Conservation (phyloP, 1,139 yeast species). For the Kodamaea plutei region DNA sequence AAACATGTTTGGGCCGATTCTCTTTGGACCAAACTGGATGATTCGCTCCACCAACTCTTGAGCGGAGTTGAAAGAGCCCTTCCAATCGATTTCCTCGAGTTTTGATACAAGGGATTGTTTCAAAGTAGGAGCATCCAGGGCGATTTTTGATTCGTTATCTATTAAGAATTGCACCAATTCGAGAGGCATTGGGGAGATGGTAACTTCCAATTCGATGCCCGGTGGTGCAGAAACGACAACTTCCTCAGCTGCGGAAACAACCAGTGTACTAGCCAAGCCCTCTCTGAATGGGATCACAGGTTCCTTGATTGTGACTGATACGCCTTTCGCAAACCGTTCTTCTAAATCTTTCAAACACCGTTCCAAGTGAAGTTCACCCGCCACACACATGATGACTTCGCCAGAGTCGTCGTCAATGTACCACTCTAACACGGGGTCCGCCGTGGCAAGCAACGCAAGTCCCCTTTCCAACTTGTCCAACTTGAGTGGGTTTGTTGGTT, state of each 20-base stretch:
- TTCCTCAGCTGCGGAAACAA: slow-evolving; percentile 12
- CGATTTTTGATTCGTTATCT: slow-evolving; percentile 38
- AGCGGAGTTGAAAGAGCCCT: slow-evolving; percentile 16
- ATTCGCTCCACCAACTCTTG: slow-evolving; percentile 41
- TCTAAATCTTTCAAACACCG: slow-evolving; percentile 84
- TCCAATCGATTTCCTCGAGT: slow-evolving; percentile 22
- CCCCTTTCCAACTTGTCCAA: slow-evolving; percentile 76
- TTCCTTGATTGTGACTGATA: slow-evolving; percentile 80
- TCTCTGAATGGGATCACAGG: slow-evolving; percentile 96
- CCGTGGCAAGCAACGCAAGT: slow-evolving; percentile 69
- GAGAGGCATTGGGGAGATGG: slow-evolving; percentile 56
- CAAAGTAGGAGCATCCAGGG: slow-evolving; percentile 19
- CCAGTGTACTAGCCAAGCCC: slow-evolving; percentile 49
- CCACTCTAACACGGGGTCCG: slow-evolving; percentile 92
- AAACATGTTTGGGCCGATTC: slow-evolving; percentile 72
- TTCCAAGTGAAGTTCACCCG: slow-evolving; percentile 94
- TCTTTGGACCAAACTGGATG: slow-evolving; percentile 72
- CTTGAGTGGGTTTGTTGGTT: slow-evolving; percentile 83
- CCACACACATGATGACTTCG: slow-evolving; percentile 85
- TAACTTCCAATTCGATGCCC: slow-evolving; percentile 48
- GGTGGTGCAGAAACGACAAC: slow-evolving; percentile 29
- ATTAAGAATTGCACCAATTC: slow-evolving; percentile 48
- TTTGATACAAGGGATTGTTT: slow-evolving; percentile 27
- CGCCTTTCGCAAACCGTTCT: slow-evolving; percentile 83
- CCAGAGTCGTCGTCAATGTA: slow-evolving; percentile 80